phyloP scores from a whole-genome alignment of 2,329 filamentous ascomycete species.

The Lasiodiplodia theobromae region DNA sequence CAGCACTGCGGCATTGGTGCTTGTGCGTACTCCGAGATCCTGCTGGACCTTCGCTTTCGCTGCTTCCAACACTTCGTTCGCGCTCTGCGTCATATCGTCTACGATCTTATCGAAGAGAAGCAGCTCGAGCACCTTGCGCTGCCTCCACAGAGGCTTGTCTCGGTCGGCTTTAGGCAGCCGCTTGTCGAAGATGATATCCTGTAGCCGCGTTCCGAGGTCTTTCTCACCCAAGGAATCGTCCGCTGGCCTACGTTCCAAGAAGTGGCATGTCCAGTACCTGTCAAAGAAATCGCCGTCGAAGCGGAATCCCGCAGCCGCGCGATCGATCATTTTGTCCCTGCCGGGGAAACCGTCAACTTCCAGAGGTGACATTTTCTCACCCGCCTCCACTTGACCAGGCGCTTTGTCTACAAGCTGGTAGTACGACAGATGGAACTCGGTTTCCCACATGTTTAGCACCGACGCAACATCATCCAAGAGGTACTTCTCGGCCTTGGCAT shows the following conservation, averaged over 20 bases:
- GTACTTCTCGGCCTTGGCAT: constrained; percentile 33
- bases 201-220: background rate
- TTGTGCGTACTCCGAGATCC: constrained; percentile 1
- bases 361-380: background rate
- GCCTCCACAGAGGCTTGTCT: constrained; percentile 34
- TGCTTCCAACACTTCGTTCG: background rate
- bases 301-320: constrained; percentile 37
- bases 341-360: background rate
- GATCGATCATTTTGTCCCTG: constrained; percentile 26
- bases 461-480: constrained; percentile 39
- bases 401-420: constrained; percentile 31
- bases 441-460: constrained; percentile 41
- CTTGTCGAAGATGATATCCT: constrained; percentile 1
- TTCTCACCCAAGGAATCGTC: constrained; percentile 27
- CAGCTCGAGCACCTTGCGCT: constrained; percentile 42
- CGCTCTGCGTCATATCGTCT: constrained; percentile 28
- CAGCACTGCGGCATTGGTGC: background rate
- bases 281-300: constrained; percentile 45
- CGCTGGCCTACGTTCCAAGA: constrained; percentile 11
- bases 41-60: background rate
- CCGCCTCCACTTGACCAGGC: background rate
- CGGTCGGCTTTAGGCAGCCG: constrained; percentile 3
- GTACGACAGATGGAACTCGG: constrained; percentile 42
- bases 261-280: constrained; percentile 44
- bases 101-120: constrained; percentile 37